Base-by-base conservation (phyloP, 1,139 yeast genomes). In the Kodamaea sp. region DNA sequence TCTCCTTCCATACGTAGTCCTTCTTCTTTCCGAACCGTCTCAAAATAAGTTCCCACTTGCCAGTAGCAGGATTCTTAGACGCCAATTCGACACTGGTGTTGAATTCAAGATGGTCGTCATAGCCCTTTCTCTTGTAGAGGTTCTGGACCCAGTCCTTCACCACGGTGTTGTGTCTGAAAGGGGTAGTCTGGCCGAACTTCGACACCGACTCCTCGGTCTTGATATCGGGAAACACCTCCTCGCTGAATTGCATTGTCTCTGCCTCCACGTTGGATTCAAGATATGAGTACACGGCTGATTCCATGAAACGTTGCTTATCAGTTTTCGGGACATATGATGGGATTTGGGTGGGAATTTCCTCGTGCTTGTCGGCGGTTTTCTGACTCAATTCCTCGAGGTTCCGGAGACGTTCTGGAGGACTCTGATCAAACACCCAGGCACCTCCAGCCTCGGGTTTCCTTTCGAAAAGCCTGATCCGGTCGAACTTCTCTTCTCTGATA, bases 391-490 rank as follows among this genome's bases (percentile, higher is more conserved):
- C 31, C 16, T 44, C 38, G 24, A 57, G 37, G 19, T 45, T 41
- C 3, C 44, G 43, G 20, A 54, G 40, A 5, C 39, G 38, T 34
- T 52, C 59, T 3, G 60, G 59, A 2, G 55, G 49, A 4, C 36
- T 34, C 7, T 34, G 35, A 11, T 37, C 37, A 26, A 49, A 52
- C 2, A 57, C 53, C 78, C 78, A 74, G 2, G 70, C 60, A 8
- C 80, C 79, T 3, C 79, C 80, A 7, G 61, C 48, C 2, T 50
- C 55, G 11, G 53, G 43, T 32, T 74, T 57, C 38, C 75, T 56
- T 38, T 73, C 80, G 43, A 68, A 73, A 3, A 67, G 44, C 1
- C 51, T 51, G 29, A 68, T 52, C 25, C 51, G 48, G 7, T 51
- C 54, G 38, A 66, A 66, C 22, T 39, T 35, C 15, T 45, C 27